These are phyloP conservation scores for Tilletia setariae DNA, from an alignment of 1,284 basidiomycete species.

Conservation along the genomic window DNA sequence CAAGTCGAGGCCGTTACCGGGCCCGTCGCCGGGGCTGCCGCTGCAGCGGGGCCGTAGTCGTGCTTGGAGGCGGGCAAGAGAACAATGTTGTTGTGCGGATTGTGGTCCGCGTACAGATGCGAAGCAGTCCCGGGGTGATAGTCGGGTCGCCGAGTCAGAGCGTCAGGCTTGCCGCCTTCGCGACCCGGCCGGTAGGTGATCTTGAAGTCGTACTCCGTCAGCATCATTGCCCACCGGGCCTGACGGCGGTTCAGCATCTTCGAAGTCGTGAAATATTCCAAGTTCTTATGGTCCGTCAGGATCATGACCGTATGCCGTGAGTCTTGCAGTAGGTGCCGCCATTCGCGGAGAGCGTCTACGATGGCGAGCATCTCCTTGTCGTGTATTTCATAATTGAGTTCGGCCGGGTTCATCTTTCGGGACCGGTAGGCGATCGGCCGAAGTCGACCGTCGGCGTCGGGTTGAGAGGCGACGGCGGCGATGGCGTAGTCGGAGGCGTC, in stretches of 20 bases:
- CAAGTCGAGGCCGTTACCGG: too few species aligned
- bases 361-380: slow-evolving; percentile 25
- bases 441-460: too few species aligned
- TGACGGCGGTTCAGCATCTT: slow-evolving; percentile 13
- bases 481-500: too few species aligned
- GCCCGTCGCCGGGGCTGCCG: not conserved
- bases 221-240: slow-evolving; percentile 5
- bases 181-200: slow-evolving; percentile 11
- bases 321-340: slow-evolving; percentile 21
- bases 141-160: too few species aligned
- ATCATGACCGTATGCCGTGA: slow-evolving; percentile 5
- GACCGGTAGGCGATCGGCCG: slow-evolving; percentile 14
- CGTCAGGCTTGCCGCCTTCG: slow-evolving; percentile 8
- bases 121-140: too few species aligned
- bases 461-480: too few species aligned
- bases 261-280: slow-evolving; percentile 22
- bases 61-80: not conserved
- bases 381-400: slow-evolving; percentile 24
- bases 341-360: slow-evolving; percentile 10
- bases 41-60: not conserved
- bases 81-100: slow-evolving; percentile 1
- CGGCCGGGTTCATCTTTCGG: slow-evolving; percentile 28
- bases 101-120: not conserved
- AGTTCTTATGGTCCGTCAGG: slow-evolving; percentile 21
- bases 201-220: slow-evolving; percentile 11